A percentile compares a stretch with the other conserved stretches of the same genome.
These are phyloP conservation scores for Podospora comata DNA, from an alignment of 495 filamentous ascomycete species.

Conservation along the genomic window DNA sequence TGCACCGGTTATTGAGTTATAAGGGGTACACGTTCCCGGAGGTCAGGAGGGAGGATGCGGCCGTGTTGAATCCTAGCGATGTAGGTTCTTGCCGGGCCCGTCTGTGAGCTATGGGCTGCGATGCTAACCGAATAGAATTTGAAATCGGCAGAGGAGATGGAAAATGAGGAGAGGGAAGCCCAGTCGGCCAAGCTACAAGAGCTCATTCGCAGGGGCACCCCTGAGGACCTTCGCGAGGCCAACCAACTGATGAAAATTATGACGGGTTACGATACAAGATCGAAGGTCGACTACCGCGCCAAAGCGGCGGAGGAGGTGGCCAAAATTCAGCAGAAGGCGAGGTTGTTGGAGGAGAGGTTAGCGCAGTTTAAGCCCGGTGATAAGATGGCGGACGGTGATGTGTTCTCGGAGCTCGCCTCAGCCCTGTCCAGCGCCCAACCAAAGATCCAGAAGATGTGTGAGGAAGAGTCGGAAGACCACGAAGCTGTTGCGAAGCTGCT, in stretches of 20 bases:
- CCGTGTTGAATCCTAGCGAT: slow-evolving; percentile 95
- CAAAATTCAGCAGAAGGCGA: slow-evolving; percentile 91
- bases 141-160: slow-evolving; percentile 97
- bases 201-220: slow-evolving; percentile 85
- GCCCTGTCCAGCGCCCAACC: slow-evolving; percentile 91
- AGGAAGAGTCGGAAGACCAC: slow-evolving; percentile 94
- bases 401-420: slow-evolving; percentile 93
- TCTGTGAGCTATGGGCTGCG: slow-evolving; percentile 5
- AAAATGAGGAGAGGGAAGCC: slow-evolving; percentile 89
- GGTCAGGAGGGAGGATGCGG: slow-evolving; percentile 87
- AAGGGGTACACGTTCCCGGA: slow-evolving; percentile 97
- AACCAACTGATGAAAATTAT: slow-evolving; percentile 98
- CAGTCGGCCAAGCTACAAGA: slow-evolving; percentile 97
- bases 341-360: slow-evolving; percentile 87
- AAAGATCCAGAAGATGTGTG: slow-evolving; percentile 99
- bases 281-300: slow-evolving; percentile 95
- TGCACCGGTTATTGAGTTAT: slow-evolving; percentile 92
- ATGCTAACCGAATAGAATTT: slow-evolving; percentile 60
- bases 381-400: slow-evolving; percentile 80
- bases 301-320: slow-evolving; percentile 94
- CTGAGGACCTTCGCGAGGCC: slow-evolving; percentile 90
- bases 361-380: slow-evolving; percentile 80
- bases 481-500: slow-evolving; percentile 93
- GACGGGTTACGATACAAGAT: slow-evolving; percentile 91
- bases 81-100: slow-evolving; percentile 50